Conservation (phyloP, 768 basidiomycete species). For the Cubamyces lactineus region DNA sequence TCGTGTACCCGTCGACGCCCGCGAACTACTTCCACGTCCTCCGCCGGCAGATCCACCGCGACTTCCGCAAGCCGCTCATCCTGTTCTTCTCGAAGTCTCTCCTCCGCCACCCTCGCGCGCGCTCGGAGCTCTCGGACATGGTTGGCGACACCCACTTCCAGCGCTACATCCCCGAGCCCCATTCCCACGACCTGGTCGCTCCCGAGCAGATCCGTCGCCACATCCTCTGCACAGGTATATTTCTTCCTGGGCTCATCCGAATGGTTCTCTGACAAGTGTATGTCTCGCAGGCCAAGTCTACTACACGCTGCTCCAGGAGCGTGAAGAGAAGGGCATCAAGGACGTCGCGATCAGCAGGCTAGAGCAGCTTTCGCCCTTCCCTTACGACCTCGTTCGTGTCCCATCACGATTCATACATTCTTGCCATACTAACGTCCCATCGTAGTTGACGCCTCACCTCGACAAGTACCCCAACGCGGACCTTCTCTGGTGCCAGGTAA, state of each 20-base stretch:
- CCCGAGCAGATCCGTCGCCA: conserved; percentile 90
- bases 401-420: neutral
- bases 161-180: conserved; percentile 87
- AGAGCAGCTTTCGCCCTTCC: conserved; percentile 96
- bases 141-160: conserved; percentile 86
- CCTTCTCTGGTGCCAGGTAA: conserved; percentile 87
- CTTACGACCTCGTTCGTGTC: conserved; percentile 81
- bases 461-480: conserved; percentile 97
- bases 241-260: too few relatives aligned
- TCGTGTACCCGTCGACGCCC: conserved; percentile 95
- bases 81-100: conserved; percentile 97
- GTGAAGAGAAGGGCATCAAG: conserved; percentile 87
- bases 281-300: conserved; percentile 82
- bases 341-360: conserved; percentile 93
- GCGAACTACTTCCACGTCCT: conserved; percentile 99
- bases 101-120: conserved; percentile 92
- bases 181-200: conserved; percentile 69
- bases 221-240: conserved; percentile 80
- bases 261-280: conserved; percentile 1
- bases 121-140: conserved; percentile 88
- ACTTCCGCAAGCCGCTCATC: conserved; percentile 98
- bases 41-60: conserved; percentile 94
- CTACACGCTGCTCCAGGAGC: conserved; percentile 83
- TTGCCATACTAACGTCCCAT: conserved; percentile 8
- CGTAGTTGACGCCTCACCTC: conserved; percentile 85